These are phyloP conservation scores for Abelmoschus esculentus DNA, from an alignment of 345 rosid species.

Conservation along the genomic window DNA sequence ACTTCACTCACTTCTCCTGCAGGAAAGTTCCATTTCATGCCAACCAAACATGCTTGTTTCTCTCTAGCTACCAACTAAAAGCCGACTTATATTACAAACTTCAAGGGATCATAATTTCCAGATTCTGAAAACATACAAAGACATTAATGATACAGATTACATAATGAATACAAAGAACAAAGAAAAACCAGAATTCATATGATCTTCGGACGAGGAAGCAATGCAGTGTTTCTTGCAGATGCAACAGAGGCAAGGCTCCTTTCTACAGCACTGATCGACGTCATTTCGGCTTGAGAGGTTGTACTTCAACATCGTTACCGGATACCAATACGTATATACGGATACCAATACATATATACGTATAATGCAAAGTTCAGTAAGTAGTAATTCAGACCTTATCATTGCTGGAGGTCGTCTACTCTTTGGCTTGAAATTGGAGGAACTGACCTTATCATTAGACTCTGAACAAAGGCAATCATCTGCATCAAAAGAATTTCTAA, in stretches of 20 bases:
- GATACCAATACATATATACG: no score
- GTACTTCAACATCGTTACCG: not conserved
- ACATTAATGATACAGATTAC: not conserved
- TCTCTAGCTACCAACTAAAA: not conserved
- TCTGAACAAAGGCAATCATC: slow-evolving; percentile 71
- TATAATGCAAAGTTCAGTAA: not conserved
- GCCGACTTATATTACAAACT: not conserved
- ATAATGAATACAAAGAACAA: not conserved
- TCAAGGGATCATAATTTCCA: not conserved
- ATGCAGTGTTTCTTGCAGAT: not conserved
- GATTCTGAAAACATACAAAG: not conserved
- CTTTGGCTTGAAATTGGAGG: slow-evolving; percentile 38
- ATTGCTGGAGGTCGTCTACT: slow-evolving; percentile 11
- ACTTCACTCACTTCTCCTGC: not conserved
- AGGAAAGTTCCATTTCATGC: not conserved
- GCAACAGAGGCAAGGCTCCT: not conserved
- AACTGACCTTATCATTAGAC: slow-evolving; percentile 60
- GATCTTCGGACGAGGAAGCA: not conserved
- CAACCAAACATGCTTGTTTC: not conserved
- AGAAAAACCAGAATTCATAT: not conserved
- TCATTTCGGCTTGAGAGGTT: not conserved
- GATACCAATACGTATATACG: not conserved
- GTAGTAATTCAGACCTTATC: not conserved
- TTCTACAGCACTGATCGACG: not conserved
- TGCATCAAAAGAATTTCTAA: slow-evolving; percentile 10